Base-by-base conservation (phyloP, 1,284 basidiomycete genomes). In the Mycocalia duriaeana region DNA sequence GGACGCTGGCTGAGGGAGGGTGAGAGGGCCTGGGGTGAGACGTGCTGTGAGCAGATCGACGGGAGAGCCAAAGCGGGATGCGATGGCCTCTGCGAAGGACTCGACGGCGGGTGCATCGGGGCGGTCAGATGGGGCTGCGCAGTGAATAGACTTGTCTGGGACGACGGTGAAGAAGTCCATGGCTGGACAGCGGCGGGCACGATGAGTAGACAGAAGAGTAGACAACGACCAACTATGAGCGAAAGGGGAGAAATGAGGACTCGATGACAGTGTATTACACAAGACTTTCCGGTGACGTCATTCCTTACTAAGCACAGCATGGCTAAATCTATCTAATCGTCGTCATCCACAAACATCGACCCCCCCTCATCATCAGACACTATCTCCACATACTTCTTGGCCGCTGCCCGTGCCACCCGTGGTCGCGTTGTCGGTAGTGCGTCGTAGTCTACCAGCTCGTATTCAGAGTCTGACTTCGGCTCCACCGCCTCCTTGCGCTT, bases 321-420 rank as follows among this genome's bases (percentile, higher is more conserved):
- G n/a, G n/a, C n/a, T n/a, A n/a, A n/a, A n/a, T n/a, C n/a, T n/a
- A n/a, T n/a, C n/a, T n/a, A n/a, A 19, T 9, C 40, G 2, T 66
- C 64, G 22, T 62, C 65, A 45, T 66, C 66, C n/a, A 66, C 57
- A 56, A 71, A 72, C 60, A 71, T 62, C 24, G 66, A 69, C 23
- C 55, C 63, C 3, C 60, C 66, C 5, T 68, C 70, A 16, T 71
- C 73, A 25, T 71, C 70, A 48, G 74, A 75, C 49, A 59, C 57
- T 25, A 79, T 67, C 52, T 80, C 79, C 16, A 81, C 66, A 58
- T 81, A 81, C 51, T 76, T 73, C 65, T 75, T 76, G 19, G 63
- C 49, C 41, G 64, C 65, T 23, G 57, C 64, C 44, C 70, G 59
- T 26, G 64, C 57, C 23, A 50, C 51, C 26, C 50, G 43, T 24